Evolutionary conservation across 139 green algal genomes (phyloP).

Genomic region (Chlamydomonas schloesseri): DNA sequence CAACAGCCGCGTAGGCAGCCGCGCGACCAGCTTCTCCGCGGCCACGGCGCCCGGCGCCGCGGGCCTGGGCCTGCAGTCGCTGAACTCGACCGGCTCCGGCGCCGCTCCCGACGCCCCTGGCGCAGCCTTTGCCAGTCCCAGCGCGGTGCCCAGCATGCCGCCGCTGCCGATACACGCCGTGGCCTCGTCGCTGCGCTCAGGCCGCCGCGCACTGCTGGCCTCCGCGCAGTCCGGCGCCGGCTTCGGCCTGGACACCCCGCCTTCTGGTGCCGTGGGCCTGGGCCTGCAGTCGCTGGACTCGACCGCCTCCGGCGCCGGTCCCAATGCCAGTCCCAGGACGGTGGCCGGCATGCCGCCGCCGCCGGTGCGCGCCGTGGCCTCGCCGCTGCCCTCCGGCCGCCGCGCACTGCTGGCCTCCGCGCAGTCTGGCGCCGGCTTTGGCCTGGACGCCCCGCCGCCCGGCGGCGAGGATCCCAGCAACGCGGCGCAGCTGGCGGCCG

Average conservation of each 20-base stretch:
- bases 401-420: not conserved
- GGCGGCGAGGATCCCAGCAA: slow-evolving; percentile 18
- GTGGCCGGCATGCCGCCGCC: not conserved
- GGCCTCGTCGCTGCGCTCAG: not conserved
- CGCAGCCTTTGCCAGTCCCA: not conserved
- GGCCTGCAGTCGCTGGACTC: not conserved
- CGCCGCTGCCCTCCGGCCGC: not conserved
- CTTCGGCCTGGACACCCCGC: not conserved
- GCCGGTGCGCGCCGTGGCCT: not conserved
- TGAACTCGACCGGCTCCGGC: not conserved
- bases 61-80: not conserved
- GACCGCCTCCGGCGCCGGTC: not conserved
- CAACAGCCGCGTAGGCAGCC: slow-evolving; percentile 2
- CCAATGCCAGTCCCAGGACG: no score
- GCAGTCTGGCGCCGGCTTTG: not conserved
- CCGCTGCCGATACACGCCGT: not conserved
- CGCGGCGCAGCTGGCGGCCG: slow-evolving; percentile 15
- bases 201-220: not conserved
- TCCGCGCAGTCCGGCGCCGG: not conserved
- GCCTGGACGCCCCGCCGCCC: not conserved
- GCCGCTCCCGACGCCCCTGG: not conserved
- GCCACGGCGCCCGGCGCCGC: not conserved
- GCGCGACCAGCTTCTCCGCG: not conserved
- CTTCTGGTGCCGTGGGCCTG: not conserved
- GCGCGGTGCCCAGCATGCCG: not conserved